Conservation (phyloP, 2,329 filamentous ascomycete species). For the Fusarium goolgardi region DNA sequence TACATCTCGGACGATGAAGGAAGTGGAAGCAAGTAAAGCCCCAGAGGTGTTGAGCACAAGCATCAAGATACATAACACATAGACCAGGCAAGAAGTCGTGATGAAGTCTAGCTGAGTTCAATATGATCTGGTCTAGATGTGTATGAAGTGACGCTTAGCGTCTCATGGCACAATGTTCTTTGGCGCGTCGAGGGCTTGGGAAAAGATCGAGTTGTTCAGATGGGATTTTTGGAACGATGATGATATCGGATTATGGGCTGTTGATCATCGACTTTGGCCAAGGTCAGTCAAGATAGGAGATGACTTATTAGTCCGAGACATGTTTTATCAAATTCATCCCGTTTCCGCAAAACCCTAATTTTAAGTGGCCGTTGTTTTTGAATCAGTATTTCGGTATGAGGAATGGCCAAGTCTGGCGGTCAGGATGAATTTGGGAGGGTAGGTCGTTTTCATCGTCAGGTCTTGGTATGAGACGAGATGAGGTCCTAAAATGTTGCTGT, state of each 20-base stretch:
- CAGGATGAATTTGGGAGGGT: neutral
- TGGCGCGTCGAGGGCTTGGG: neutral
- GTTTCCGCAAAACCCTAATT: neutral
- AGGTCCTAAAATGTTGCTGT: slow-evolving; percentile 8
- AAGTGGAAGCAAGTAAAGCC: neutral
- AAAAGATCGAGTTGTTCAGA: neutral
- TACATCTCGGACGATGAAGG: neutral
- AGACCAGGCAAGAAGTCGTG: neutral
- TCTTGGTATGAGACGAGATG: slow-evolving; percentile 23
- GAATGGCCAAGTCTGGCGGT: slow-evolving; percentile 15
- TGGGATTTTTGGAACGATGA: neutral
- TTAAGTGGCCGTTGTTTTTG: neutral
- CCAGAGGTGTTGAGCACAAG: neutral
- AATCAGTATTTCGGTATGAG: neutral
- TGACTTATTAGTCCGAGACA: slow-evolving; percentile 25
- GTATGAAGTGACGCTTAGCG: slow-evolving; percentile 4
- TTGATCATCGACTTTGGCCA: neutral
- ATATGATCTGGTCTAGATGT: neutral
- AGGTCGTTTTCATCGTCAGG: neutral
- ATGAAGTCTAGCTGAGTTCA: neutral
- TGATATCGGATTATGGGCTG: slow-evolving; percentile 4
- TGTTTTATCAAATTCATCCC: slow-evolving; percentile 6
- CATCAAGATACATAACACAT: neutral
- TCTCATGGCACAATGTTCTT: slow-evolving; percentile 11
- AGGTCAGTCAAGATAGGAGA: neutral